Evolutionary conservation across 306 rosid species (phyloP).

Genomic region (Sophora flavescens): DNA sequence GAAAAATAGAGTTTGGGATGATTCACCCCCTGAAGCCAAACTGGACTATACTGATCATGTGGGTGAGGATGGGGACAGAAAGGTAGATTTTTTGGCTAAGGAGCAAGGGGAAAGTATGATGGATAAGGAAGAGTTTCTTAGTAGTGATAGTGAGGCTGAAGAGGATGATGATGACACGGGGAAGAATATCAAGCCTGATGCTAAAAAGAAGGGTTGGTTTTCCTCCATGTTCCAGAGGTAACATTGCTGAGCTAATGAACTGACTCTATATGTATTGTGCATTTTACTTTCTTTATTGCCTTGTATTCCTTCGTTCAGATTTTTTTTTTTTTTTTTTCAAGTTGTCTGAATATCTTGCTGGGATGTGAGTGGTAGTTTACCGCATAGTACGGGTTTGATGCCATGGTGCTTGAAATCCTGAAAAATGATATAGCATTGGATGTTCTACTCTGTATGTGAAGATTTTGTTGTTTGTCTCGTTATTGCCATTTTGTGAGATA

Average conservation of each 20-base stretch:
- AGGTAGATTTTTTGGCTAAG: slow-evolving; percentile 74
- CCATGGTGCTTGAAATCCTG: neutral
- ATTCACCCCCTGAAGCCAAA: slow-evolving; percentile 63
- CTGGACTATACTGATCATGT: slow-evolving; percentile 84
- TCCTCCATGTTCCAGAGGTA: slow-evolving; percentile 98
- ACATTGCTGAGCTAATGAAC: slow-evolving; percentile 35
- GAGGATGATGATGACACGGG: slow-evolving; percentile 77
- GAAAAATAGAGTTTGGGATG: slow-evolving; percentile 97
- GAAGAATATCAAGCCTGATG: slow-evolving; percentile 72
- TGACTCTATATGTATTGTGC: neutral
- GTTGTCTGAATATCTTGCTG: neutral
- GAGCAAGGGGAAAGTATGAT: slow-evolving; percentile 98
- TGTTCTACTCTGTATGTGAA: slow-evolving; percentile 23
- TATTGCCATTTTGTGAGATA: slow-evolving; percentile 11
- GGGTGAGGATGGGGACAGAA: slow-evolving; percentile 70
- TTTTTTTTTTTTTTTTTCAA: neutral
- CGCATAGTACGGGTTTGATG: neutral
- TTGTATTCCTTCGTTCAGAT: neutral
- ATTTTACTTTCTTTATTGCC: too few relatives aligned
- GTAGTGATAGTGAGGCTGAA: slow-evolving; percentile 91
- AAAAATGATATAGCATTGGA: slow-evolving; percentile 22
- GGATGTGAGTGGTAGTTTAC: neutral
- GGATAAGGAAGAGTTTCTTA: slow-evolving; percentile 91
- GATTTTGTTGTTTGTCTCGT: slow-evolving; percentile 32
- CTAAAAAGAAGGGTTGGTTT: slow-evolving; percentile 96